Evolutionary conservation across 1,139 yeast genomes (phyloP).

Genomic region (Saccharomyces pastorianus): DNA sequence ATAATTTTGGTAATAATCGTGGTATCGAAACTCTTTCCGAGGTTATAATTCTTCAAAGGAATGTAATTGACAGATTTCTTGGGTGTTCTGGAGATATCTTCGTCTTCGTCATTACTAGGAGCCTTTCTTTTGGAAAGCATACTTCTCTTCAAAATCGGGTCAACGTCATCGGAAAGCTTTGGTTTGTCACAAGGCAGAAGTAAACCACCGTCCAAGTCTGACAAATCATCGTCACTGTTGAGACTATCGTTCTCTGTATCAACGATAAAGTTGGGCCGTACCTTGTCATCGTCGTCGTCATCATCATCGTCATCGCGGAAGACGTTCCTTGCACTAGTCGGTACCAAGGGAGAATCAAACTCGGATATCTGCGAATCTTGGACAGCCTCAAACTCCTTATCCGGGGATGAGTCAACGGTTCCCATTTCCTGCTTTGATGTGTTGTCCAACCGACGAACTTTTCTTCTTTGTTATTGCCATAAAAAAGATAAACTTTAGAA

Average conservation of each 20-base stretch:
- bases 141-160: neutral
- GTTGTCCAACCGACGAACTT: neutral
- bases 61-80: neutral
- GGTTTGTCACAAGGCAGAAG: neutral
- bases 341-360: neutral
- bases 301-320: neutral
- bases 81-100: neutral
- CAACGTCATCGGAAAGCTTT: neutral
- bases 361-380: neutral
- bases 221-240: neutral
- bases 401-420: neutral
- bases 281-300: neutral
- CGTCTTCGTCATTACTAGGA: neutral
- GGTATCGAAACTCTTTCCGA: slow-evolving; percentile 12
- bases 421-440: slow-evolving; percentile 22
- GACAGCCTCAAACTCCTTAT: neutral
- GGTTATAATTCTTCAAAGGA: slow-evolving; percentile 9
- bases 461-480: neutral
- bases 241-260: neutral
- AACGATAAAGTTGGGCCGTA: neutral
- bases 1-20: slow-evolving; percentile 5
- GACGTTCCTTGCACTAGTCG: neutral
- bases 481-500: neutral
- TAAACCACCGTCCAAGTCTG: neutral
- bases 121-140: neutral